Evolutionary conservation across 495 filamentous ascomycete genomes (phyloP).

Genomic region (Aspergillus conjunctus): DNA sequence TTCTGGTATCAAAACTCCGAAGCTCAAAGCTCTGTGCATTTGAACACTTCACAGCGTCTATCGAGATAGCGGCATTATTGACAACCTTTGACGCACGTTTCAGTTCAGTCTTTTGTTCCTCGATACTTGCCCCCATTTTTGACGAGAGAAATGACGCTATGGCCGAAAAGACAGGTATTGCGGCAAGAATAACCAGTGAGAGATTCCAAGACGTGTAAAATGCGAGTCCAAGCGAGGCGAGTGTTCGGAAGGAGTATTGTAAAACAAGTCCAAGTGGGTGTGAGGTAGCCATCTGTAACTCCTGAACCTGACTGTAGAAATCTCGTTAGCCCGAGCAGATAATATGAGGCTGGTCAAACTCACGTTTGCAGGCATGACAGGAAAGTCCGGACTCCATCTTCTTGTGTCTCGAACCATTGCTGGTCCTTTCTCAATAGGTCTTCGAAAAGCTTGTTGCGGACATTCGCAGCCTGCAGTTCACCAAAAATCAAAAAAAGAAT

Average conservation of each 20-base stretch:
- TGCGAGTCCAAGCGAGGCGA: constrained; percentile 68
- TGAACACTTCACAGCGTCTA: constrained; percentile 87
- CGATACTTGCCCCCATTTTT: constrained; percentile 65
- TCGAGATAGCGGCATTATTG: constrained; percentile 66
- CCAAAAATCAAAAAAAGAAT: constrained; percentile 72
- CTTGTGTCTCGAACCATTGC: constrained; percentile 77
- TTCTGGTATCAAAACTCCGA: constrained; percentile 60
- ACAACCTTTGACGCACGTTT: constrained; percentile 70
- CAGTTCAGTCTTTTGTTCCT: constrained; percentile 68
- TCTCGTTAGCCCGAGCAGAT: not conserved
- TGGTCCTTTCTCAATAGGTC: constrained; percentile 71
- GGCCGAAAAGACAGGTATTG: constrained; percentile 66
- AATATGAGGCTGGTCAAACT: constrained; percentile 21
- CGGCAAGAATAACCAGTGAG: constrained; percentile 77
- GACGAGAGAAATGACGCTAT: constrained; percentile 61
- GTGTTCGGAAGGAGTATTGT: constrained; percentile 60
- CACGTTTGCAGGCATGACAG: constrained; percentile 75
- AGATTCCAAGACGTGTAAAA: constrained; percentile 82
- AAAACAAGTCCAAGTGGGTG: constrained; percentile 72
- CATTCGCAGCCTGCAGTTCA: constrained; percentile 73
- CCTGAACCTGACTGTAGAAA: constrained; percentile 67
- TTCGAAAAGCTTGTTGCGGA: constrained; percentile 64
- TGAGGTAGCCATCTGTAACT: constrained; percentile 78
- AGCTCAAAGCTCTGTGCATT: constrained; percentile 75
- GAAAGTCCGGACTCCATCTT: constrained; percentile 71